Conservation (phyloP, 352 stramenopile species). For the Phytophthora syringae region DNA sequence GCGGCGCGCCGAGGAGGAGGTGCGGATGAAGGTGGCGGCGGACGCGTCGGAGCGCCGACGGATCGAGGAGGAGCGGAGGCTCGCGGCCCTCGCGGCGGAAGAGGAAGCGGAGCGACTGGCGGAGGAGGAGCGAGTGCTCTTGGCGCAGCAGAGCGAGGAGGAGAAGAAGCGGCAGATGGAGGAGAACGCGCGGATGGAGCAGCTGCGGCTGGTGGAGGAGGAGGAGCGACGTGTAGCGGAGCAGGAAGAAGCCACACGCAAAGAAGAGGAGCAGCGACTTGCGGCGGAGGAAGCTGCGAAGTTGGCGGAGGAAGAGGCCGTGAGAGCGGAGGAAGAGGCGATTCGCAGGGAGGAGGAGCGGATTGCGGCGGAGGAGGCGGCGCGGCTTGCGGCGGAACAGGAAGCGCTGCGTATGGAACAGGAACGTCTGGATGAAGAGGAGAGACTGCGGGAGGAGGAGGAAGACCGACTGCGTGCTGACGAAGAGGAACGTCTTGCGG, state of each 20-base stretch:
- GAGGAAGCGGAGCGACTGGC: conserved; percentile 41
- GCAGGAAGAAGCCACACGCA: conserved; percentile 39
- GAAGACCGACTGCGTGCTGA: conserved; percentile 42
- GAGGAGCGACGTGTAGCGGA: conserved; percentile 39
- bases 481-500: conserved; percentile 33
- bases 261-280: conserved; percentile 38
- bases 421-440: conserved; percentile 30
- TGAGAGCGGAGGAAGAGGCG: conserved; percentile 28
- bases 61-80: conserved; percentile 48
- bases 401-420: conserved; percentile 5
- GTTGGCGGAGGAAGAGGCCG: conserved; percentile 35
- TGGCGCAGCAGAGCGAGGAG: conserved; percentile 28
- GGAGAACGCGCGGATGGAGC: conserved; percentile 32
- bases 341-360: conserved; percentile 27
- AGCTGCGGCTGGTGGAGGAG: conserved; percentile 39
- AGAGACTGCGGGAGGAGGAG: conserved; percentile 25
- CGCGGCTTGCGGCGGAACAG: conserved; percentile 17
- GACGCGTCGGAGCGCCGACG: conserved; percentile 47
- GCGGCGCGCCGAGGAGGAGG: conserved; percentile 54
- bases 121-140: conserved; percentile 39
- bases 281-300: conserved; percentile 42
- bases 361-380: conserved; percentile 23
- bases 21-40: conserved; percentile 58
- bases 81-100: conserved; percentile 35
- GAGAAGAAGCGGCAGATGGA: conserved; percentile 32